Conservation (phyloP, 2,329 filamentous ascomycete species). For the Colletotrichum somersetense region DNA sequence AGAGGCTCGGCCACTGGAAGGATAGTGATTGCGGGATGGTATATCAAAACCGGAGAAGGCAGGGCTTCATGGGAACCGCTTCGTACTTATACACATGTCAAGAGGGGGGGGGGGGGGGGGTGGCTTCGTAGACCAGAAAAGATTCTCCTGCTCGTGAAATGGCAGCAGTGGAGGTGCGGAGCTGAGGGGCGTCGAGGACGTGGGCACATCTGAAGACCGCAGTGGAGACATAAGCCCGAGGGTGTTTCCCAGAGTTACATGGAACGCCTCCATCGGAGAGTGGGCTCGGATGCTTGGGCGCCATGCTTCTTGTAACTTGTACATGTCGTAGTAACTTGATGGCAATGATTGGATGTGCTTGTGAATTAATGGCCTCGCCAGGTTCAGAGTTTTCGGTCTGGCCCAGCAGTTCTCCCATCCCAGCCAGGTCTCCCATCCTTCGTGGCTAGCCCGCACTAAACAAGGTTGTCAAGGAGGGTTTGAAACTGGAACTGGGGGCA, state of each 20-base stretch:
- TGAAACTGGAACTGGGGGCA: constrained; percentile 29
- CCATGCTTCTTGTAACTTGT: constrained; percentile 30
- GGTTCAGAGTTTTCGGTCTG: constrained; percentile 39
- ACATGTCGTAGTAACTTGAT: constrained; percentile 32
- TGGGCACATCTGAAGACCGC: constrained; percentile 10
- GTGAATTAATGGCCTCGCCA: constrained; percentile 31
- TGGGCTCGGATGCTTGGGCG: constrained; percentile 29
- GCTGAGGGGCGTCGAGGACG: constrained; percentile 33
- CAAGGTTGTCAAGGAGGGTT: constrained; percentile 13
- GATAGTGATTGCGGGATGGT: constrained; percentile 38
- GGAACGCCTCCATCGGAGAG: constrained; percentile 34
- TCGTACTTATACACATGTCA: constrained; percentile 37
- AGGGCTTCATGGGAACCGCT: constrained; percentile 8
- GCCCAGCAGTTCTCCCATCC: constrained; percentile 23
- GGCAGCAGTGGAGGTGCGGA: constrained; percentile 36
- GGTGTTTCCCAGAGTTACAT: constrained; percentile 40
- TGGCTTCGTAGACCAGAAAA: background rate
- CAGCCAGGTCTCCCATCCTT: constrained; percentile 27
- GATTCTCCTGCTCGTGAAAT: constrained; percentile 18
- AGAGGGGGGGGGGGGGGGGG: constrained; percentile 5
- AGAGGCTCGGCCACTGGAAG: constrained; percentile 40
- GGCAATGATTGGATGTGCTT: constrained; percentile 31
- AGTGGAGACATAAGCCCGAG: constrained; percentile 33
- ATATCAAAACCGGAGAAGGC: constrained; percentile 19
- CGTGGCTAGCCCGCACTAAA: constrained; percentile 4